Conservation (phyloP, 2,329 filamentous ascomycete genomes). For the Teratosphaeria epicoccoides region DNA sequence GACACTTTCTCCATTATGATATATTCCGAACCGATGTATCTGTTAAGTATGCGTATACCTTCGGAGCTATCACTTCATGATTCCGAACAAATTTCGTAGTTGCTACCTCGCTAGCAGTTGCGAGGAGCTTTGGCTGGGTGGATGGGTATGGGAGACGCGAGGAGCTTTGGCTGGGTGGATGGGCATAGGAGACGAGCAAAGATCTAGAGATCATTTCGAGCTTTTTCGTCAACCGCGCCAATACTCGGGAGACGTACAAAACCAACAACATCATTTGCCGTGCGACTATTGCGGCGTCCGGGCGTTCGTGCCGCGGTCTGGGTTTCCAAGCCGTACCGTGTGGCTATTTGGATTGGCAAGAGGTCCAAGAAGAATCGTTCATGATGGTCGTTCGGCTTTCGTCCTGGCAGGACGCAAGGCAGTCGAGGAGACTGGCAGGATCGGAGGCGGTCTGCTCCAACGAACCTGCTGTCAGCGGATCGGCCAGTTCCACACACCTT, state of each 20-base stretch:
- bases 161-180: too few species aligned
- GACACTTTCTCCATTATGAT: constrained; percentile 16
- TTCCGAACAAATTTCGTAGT: constrained; percentile 16
- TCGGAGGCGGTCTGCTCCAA: too few species aligned
- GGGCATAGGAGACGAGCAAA: constrained; percentile 18
- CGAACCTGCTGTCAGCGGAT: too few species aligned
- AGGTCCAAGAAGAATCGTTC: too few species aligned
- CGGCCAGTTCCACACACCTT: too few species aligned
- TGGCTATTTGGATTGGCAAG: background rate
- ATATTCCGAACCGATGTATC: constrained; percentile 13
- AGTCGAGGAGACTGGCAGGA: too few species aligned
- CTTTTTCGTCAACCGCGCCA: too few species aligned
- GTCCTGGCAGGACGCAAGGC: too few species aligned
- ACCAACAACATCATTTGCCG: background rate
- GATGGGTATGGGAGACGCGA: constrained; percentile 17
- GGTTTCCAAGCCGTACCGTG: background rate
- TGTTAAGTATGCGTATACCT: constrained; percentile 11
- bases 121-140: constrained; percentile 10
- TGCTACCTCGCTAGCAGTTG: constrained; percentile 20
- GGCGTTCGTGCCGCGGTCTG: background rate
- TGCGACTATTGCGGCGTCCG: background rate
- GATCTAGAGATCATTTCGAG: constrained; percentile 15
- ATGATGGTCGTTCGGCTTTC: too few species aligned
- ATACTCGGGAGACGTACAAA: too few species aligned
- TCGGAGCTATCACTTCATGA: constrained; percentile 13